Base-by-base conservation (phyloP, 148 eudicot genomes). In the Amaranthus cruentus region DNA sequence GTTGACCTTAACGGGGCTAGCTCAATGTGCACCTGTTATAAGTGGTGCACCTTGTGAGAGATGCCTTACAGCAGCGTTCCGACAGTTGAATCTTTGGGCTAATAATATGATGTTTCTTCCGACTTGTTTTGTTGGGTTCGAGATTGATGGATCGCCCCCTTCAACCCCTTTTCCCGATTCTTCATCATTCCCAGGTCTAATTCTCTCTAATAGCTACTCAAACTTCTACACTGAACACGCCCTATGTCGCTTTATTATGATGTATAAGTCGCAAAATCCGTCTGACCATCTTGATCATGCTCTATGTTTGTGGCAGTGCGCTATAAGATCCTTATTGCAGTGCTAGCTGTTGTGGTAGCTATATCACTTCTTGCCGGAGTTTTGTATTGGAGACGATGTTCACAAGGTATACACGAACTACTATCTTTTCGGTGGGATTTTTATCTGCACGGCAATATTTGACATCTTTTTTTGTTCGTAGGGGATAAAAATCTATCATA, bases 21-120 rank as follows among this genome's bases (percentile, higher is more conserved):
- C 76, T 12, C 83, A 80, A 18, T 80, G 83, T 69, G 61, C 73
- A 38, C 83, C 83, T 6, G 78, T 76, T 72, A 76, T 80, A 2
- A 28, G 51, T n/a, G 72, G 74, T 2, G 6, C 13, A 69, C 66
- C 15, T 3, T 85, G 84, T 61, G 66, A 78, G 68, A 76, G 62
- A n/a, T 63, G 69, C 50, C 68, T 83, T 55, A 52, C 9, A 14
- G 72, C 51, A 43, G 79, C 71, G 14, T 62, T 69, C 7, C 58
- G 47, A 48, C 48, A 10, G 48, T 9, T 66, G 72, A 51, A 57
- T 28, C 7, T 51, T 15, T 78, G 76, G 76, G 48, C 68, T 9
- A 73, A 15, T 13, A 73, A 53, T 54, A 47, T 54, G 61, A 61
- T 77, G 63, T 79, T 66, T 81, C 83, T 55, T 76, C 85, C 74